Evolutionary conservation across 805 yeast genomes (phyloP).

Genomic region (Schizosaccharomyces osmophilus): DNA sequence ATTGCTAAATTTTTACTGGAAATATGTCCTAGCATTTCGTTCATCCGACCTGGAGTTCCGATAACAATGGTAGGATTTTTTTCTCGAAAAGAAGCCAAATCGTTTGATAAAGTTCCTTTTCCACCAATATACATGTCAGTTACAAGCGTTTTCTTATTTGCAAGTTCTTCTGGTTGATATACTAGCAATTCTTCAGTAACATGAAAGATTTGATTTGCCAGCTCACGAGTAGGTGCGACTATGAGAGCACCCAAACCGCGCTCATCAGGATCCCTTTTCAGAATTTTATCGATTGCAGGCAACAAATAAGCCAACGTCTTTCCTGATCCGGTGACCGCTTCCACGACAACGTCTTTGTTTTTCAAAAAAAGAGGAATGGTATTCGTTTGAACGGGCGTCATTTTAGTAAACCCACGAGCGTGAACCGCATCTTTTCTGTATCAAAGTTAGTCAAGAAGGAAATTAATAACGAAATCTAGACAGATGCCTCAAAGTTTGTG

Average conservation of each 20-base stretch:
- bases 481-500: not conserved
- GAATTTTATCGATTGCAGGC: constrained; percentile 51
- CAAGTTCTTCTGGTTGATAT: constrained; percentile 3
- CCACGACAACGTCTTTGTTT: constrained; percentile 86
- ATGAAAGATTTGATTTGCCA: constrained; percentile 28
- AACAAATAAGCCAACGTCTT: constrained; percentile 76
- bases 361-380: constrained; percentile 63
- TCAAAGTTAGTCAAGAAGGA: not conserved
- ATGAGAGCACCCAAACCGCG: constrained; percentile 48
- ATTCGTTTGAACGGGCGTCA: constrained; percentile 96
- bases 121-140: constrained; percentile 21
- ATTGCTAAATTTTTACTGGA: constrained; percentile 58
- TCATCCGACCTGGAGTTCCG: constrained; percentile 78
- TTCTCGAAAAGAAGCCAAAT: constrained; percentile 31
- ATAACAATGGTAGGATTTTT: constrained; percentile 48
- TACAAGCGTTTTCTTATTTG: constrained; percentile 6
- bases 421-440: constrained; percentile 29
- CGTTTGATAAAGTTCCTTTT: constrained; percentile 31
- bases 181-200: constrained; percentile 31
- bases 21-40: constrained; percentile 83
- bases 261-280: constrained; percentile 14
- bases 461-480: not conserved
- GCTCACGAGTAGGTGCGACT: constrained; percentile 43
- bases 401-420: constrained; percentile 48
- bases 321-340: constrained; percentile 96